A percentile compares a stretch with the other conserved stretches of the same genome.
Evolutionary conservation across 2,329 filamentous ascomycete species (phyloP).

Genomic region (Sporothrix pallida): DNA sequence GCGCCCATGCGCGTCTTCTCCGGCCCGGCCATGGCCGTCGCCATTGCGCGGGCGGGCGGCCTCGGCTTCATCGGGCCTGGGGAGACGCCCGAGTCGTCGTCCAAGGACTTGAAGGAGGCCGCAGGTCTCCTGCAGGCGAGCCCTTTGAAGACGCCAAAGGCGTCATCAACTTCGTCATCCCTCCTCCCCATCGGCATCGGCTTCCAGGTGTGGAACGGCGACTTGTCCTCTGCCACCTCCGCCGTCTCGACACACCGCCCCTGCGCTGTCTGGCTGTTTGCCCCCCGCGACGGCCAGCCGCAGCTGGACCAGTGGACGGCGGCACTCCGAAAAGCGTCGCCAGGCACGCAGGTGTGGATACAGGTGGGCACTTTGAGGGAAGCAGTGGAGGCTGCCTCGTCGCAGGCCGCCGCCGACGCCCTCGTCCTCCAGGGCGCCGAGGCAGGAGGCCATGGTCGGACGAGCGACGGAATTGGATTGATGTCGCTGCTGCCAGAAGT

Average conservation of each 20-base stretch:
- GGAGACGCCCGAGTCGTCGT: constrained; percentile 33
- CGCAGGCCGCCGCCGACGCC: constrained; percentile 58
- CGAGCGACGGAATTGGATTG: constrained; percentile 59
- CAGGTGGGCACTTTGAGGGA: constrained; percentile 66
- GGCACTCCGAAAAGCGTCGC: constrained; percentile 48
- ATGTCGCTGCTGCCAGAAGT: constrained; percentile 65
- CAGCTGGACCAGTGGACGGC: constrained; percentile 42
- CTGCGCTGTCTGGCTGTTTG: constrained; percentile 71
- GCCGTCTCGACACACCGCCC: constrained; percentile 60
- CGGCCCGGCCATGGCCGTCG: constrained; percentile 48
- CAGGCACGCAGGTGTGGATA: constrained; percentile 50
- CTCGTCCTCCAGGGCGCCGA: constrained; percentile 68
- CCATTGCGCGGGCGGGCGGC: constrained; percentile 50
- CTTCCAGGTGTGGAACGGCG: constrained; percentile 62
- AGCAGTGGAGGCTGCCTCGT: constrained; percentile 57
- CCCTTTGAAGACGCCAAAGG: constrained; percentile 41
- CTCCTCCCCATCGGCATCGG: constrained; percentile 63
- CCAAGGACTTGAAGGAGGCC: constrained; percentile 21
- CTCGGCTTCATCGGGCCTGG: constrained; percentile 44
- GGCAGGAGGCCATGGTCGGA: constrained; percentile 66
- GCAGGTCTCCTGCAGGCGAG: not conserved
- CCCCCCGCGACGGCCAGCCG: constrained; percentile 54
- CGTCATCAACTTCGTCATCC: constrained; percentile 39
- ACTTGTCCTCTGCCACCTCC: constrained; percentile 50
- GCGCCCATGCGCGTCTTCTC: constrained; percentile 51